A percentile compares a stretch with the other conserved stretches of the same genome.
Evolutionary conservation across 2,329 filamentous ascomycete species (phyloP).

Genomic region (Neofusicoccum kwambonambiense): DNA sequence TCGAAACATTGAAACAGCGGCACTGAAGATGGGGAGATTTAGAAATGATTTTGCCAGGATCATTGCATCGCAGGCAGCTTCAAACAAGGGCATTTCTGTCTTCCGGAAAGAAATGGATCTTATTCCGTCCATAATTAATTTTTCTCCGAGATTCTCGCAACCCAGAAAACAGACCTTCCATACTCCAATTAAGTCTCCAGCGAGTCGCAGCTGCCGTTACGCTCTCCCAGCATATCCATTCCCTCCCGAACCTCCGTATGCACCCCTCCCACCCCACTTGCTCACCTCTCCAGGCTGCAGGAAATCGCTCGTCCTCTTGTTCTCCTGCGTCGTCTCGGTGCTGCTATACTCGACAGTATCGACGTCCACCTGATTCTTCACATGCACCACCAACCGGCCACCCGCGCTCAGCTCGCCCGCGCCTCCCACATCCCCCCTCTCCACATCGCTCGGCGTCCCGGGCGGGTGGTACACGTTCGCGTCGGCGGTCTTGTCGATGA

Average conservation of each 20-base stretch:
- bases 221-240: background rate
- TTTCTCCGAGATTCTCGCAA: background rate
- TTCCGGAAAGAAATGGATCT: too few species aligned
- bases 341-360: background rate
- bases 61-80: too few species aligned
- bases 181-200: background rate
- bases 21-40: too few species aligned
- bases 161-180: background rate
- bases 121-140: too few species aligned
- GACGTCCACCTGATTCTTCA: background rate
- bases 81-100: too few species aligned
- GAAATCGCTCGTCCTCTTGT: background rate
- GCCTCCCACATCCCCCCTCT: background rate
- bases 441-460: background rate
- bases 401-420: background rate
- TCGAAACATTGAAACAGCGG: too few species aligned
- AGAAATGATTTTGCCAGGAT: too few species aligned
- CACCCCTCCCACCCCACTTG: background rate
- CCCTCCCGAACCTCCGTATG: background rate
- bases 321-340: background rate
- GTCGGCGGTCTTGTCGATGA: conserved; percentile 11
- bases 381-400: background rate
- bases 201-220: background rate
- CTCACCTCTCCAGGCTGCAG: background rate
- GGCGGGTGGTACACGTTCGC: too few species aligned